Base-by-base conservation (phyloP, 306 rosid genomes). In the Lupinus albus region DNA sequence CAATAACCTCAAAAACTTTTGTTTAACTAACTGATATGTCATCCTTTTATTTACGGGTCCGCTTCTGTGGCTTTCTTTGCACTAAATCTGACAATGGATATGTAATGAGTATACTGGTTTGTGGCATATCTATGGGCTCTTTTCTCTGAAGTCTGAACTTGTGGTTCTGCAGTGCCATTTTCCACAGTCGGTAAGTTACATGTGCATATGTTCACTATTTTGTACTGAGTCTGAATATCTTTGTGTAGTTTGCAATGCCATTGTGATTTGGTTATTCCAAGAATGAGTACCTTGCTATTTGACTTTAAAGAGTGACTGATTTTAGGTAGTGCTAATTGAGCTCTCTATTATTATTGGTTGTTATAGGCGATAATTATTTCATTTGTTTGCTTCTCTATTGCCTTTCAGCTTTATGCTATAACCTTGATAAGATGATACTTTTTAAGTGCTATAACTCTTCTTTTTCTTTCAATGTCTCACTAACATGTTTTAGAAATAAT, bases 161-260 rank as follows among this genome's bases (percentile, higher is more conserved):
- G 36, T 92, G 97, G 96, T 21, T 87, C 46, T 89, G 95, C 95
- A 89, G 88, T 79, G 87, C 88, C 14, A 78, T 85, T 66, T 88
- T 87, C 84, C 96, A 91, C 75, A 84, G 88, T 70, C 83, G 87
- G 96, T 89, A 55, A 77, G 92, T 72, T 45, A 28, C 33, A 58
- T 41, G 5, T 41, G 5, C 18, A 18, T 47, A 46, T 64, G 63
- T 64, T 58, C 44, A 14, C 9, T 35, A 75, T 36, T 68, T 45
- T 47, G 12, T 41, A 55, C 54, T 13, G 4, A 12, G 49, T 70
- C 55, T 47, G 17, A 25, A 57, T 42, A 10, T 41, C 39, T 53
- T 20, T 25, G 3, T 20, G 30, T 63, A 15, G 55, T 58, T 56
- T 42, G 2, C 18, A 52, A 51, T 38, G 46, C 35, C 25, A 32